Evolutionary conservation across 176 grass and related monocot genomes (phyloP), one percentile per base, ranked within the genome.

Genomic region (Hsuehochloa calcarea): DNA sequence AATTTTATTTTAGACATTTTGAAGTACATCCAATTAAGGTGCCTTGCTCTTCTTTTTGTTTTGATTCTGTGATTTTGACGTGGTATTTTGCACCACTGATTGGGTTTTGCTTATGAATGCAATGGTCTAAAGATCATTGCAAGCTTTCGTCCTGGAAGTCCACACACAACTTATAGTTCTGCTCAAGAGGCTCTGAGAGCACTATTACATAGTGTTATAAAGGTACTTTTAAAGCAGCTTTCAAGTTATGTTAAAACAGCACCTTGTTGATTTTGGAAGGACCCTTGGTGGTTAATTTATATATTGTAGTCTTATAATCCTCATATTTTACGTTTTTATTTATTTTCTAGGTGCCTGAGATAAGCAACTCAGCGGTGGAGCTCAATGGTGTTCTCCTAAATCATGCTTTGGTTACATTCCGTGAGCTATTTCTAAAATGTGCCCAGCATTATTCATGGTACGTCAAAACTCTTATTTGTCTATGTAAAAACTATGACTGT

Each of bases 11-110:
- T 84, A 93, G 80, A 65, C 89, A 89, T 81, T 96, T 96, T 58
- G 91, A 96, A 91, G 90, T 93, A 82, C 94, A 96, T 86, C 94
- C 94, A 87, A 93, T 93, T 75, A 96, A 93, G 94, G 94, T 96
- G 22, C 82, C 74, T 12, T 17, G 46, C 49, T 87, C 55, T 83
- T 75, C 14, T 10, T 72, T 51, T 84, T 82, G 61, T 75, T 82
- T 85, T 64, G 10, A n/a, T 85, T 84, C 43, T 78, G 51, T 47
- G 3, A 82, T 39, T 59, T 56, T 72, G 26, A 55, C 4, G 19
- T 87, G 40, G 16, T 64, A 52, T 84, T 74, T 54, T 86, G 34
- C 70, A 1, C 68, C 49, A 82, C 35, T 85, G 34, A 62, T 60
- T 34, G 8, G 4, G 2, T 17, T 89, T 87, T 86, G 8, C 39